phyloP scores from a whole-genome alignment of 345 rosid genomes.

The Populus nigra region DNA sequence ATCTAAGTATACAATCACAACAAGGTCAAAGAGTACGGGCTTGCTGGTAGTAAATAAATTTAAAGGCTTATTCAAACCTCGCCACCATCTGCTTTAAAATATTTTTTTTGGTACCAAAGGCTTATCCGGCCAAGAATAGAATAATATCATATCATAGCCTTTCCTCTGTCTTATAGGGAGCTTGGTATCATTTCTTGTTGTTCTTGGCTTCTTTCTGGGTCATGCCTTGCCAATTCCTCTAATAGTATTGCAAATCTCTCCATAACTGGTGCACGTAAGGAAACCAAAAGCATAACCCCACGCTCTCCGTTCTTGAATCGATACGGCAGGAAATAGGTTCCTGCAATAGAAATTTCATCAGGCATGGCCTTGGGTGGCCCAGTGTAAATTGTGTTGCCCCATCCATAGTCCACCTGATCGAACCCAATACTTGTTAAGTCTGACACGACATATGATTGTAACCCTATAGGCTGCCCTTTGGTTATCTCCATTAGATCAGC shows the following conservation, averaged over 20 bases:
- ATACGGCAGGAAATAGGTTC: neutral
- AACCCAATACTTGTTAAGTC: slow-evolving; percentile 20
- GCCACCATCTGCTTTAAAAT: no score
- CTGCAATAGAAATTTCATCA: neutral
- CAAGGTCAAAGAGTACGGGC: no score
- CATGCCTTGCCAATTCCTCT: neutral
- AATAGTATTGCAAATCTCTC: slow-evolving; percentile 1
- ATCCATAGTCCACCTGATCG: slow-evolving; percentile 29
- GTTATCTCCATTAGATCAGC: slow-evolving; percentile 25
- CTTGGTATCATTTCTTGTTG: neutral
- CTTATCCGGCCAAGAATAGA: no score
- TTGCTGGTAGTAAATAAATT: no score
- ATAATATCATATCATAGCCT: neutral
- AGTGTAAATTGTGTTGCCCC: slow-evolving; percentile 26
- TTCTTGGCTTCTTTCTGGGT: neutral
- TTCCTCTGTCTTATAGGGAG: neutral
- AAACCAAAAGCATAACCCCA: slow-evolving; percentile 12
- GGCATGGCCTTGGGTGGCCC: slow-evolving; percentile 18
- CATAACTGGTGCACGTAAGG: slow-evolving; percentile 14
- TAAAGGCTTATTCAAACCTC: no score
- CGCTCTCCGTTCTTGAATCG: slow-evolving; percentile 15
- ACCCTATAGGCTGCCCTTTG: slow-evolving; percentile 21
- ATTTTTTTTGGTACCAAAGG: no score
- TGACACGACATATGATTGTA: slow-evolving; percentile 15
- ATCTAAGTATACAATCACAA: no score